Conservation (phyloP, 2,329 filamentous ascomycete genomes). For the Davidsoniella australis region DNA sequence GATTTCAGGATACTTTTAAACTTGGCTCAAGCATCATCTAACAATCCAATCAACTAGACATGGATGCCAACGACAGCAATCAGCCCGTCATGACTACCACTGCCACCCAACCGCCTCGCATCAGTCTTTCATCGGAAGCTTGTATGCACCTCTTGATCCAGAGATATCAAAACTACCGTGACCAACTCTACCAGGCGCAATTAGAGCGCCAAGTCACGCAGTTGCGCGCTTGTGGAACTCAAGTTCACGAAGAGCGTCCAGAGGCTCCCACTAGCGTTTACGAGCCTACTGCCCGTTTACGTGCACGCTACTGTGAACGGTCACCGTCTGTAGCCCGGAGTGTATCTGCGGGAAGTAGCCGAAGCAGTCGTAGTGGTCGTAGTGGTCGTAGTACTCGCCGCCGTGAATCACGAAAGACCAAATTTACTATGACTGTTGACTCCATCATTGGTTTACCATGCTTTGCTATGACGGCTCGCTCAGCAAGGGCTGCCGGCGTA, state of each 20-base stretch:
- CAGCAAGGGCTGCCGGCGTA: not conserved
- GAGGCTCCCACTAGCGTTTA: not conserved
- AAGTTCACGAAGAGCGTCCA: not conserved
- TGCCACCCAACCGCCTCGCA: not conserved
- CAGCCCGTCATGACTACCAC: not conserved
- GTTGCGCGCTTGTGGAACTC: not conserved
- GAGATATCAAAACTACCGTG: conserved; percentile 11
- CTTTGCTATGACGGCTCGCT: conserved; percentile 5
- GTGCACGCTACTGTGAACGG: conserved; percentile 6
- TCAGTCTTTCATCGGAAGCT: not conserved
- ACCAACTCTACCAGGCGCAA: conserved; percentile 4
- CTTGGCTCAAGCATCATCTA: too few relatives aligned
- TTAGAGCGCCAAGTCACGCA: conserved; percentile 7
- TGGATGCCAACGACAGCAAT: conserved; percentile 2
- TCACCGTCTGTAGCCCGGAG: conserved; percentile 4
- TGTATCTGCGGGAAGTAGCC: not conserved
- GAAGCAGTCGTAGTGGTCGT: not conserved
- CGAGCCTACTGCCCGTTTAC: not conserved
- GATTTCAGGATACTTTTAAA: too few relatives aligned
- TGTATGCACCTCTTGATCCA: conserved; percentile 8
- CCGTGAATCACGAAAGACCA: not conserved
- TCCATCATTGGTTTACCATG: conserved; percentile 7
- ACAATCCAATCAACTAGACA: not conserved
- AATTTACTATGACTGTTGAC: conserved; percentile 6
- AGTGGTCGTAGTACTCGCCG: not conserved